Evolutionary conservation across 495 filamentous ascomycete species (phyloP).

Genomic region (Aspergillus avenaceus): DNA sequence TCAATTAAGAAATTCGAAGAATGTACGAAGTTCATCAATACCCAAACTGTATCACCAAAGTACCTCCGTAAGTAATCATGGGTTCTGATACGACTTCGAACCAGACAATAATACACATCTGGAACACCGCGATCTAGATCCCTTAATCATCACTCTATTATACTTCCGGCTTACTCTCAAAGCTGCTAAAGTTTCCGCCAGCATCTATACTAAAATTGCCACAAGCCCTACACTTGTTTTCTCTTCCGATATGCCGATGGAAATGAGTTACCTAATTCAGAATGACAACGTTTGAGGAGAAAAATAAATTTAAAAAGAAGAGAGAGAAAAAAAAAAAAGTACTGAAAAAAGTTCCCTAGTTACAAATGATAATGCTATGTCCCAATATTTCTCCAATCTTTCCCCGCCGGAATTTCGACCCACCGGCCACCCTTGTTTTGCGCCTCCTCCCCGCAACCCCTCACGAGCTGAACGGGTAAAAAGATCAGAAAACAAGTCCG

Average conservation of each 20-base stretch:
- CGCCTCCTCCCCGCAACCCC: neutral
- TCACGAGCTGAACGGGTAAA: neutral
- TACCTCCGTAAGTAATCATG: conserved; percentile 1
- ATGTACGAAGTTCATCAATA: neutral
- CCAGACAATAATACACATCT: neutral
- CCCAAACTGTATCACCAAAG: too few species aligned
- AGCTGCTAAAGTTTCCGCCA: neutral
- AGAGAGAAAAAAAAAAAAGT: neutral
- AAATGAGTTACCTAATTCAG: too few species aligned
- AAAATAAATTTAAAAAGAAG: neutral
- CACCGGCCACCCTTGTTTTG: neutral
- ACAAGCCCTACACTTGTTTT: neutral
- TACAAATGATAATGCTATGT: too few species aligned
- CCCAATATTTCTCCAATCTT: neutral
- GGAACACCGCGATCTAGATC: neutral
- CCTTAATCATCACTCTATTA: neutral
- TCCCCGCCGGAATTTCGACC: neutral
- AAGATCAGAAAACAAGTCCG: too few species aligned
- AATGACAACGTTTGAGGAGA: neutral
- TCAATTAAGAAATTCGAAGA: neutral
- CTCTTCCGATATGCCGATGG: too few species aligned
- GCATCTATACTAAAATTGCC: neutral
- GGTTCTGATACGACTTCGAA: conserved; percentile 1
- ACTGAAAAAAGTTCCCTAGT: too few species aligned
- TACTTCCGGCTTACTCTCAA: neutral